phyloP scores from a whole-genome alignment of 2,329 filamentous ascomycete species.

The Alternaria atra region DNA sequence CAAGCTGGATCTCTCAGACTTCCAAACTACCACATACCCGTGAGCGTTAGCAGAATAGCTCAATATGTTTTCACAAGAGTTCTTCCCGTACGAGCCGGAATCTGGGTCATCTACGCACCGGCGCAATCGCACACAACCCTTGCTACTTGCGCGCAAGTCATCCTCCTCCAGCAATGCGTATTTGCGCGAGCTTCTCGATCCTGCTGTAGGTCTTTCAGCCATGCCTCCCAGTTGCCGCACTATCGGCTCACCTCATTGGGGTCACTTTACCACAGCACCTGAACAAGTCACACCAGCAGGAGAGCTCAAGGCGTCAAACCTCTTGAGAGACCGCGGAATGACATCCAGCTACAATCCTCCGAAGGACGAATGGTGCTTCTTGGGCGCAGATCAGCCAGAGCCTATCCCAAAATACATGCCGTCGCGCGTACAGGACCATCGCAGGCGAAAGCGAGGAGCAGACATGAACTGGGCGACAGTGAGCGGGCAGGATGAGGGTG shows the following conservation, averaged over 20 bases:
- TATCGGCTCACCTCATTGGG: slow-evolving; percentile 34
- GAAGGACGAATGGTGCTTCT: slow-evolving; percentile 27
- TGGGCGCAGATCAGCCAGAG: slow-evolving; percentile 26
- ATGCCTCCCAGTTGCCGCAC: slow-evolving; percentile 25
- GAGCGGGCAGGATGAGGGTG: not conserved
- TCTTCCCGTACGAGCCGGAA: slow-evolving; percentile 11
- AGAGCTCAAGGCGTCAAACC: slow-evolving; percentile 30
- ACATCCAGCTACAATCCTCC: slow-evolving; percentile 31
- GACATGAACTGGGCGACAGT: slow-evolving; percentile 3
- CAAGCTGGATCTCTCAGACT: not conserved
- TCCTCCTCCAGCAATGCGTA: not conserved
- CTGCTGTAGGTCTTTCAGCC: slow-evolving; percentile 17
- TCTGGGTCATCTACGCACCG: not conserved
- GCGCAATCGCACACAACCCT: slow-evolving; percentile 11
- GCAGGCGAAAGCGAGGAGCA: slow-evolving; percentile 16
- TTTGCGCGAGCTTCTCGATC: slow-evolving; percentile 21
- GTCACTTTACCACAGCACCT: slow-evolving; percentile 21
- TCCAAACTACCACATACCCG: not conserved
- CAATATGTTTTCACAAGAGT: slow-evolving; percentile 22
- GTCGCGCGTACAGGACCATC: slow-evolving; percentile 2
- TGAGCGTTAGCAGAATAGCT: slow-evolving; percentile 4
- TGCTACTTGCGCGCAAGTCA: not conserved
- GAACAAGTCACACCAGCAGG: slow-evolving; percentile 15
- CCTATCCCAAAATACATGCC: not conserved
- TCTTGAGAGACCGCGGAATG: slow-evolving; percentile 29